These are phyloP conservation scores for Blastobotrys elegans DNA, from an alignment of 1,139 yeast species.

Conservation along the genomic window DNA sequence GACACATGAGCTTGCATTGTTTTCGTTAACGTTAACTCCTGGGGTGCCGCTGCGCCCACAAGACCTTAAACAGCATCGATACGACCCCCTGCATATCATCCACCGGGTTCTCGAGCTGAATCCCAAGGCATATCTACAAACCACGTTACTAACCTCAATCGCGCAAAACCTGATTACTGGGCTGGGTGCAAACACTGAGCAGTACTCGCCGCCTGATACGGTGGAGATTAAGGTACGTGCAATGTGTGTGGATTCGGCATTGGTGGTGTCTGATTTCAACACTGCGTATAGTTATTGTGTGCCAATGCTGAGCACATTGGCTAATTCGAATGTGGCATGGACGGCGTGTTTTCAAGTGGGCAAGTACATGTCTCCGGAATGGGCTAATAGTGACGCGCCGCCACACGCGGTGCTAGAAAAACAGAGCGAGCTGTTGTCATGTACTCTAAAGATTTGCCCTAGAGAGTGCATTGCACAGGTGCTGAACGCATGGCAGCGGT, in stretches of 20 bases:
- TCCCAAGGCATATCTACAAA: slow-evolving; percentile 28
- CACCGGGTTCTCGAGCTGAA: slow-evolving; percentile 31
- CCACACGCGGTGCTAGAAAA: slow-evolving; percentile 29
- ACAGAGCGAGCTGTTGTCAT: slow-evolving; percentile 45
- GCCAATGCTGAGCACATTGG: slow-evolving; percentile 21
- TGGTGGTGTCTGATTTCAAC: slow-evolving; percentile 48
- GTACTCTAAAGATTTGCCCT: slow-evolving; percentile 39
- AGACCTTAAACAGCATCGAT: slow-evolving; percentile 22
- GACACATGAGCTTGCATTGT: slow-evolving; percentile 28
- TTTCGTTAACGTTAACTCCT: slow-evolving; percentile 28
- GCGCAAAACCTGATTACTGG: slow-evolving; percentile 24
- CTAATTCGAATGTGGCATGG: slow-evolving; percentile 43
- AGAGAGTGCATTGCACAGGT: slow-evolving; percentile 30
- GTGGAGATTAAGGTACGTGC: slow-evolving; percentile 41
- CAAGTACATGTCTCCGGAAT: slow-evolving; percentile 46
- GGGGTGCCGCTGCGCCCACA: slow-evolving; percentile 30
- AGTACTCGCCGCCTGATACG: slow-evolving; percentile 15
- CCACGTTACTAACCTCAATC: slow-evolving; percentile 25
- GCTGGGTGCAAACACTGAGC: slow-evolving; percentile 5
- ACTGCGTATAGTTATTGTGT: slow-evolving; percentile 46
- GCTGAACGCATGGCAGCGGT: slow-evolving; percentile 32
- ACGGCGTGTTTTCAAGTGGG: slow-evolving; percentile 57
- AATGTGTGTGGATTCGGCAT: slow-evolving; percentile 52
- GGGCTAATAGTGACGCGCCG: slow-evolving; percentile 33
- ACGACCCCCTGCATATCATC: slow-evolving; percentile 29